These are phyloP conservation scores for Phytopythium aichiense DNA, from an alignment of 352 stramenopile genomes.

Conservation along the genomic window DNA sequence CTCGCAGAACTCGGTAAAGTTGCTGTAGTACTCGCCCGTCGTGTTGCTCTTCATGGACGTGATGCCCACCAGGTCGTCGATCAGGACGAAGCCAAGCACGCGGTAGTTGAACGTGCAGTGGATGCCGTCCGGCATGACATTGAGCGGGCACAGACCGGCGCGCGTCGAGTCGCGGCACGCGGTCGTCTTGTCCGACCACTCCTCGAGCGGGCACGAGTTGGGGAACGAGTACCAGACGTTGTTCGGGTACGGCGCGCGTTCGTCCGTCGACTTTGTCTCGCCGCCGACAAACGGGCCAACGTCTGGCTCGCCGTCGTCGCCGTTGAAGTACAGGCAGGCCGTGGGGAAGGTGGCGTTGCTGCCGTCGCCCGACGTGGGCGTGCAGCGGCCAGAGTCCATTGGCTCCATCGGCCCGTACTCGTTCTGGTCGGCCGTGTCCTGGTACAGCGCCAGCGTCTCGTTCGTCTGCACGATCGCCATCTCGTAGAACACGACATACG, in stretches of 20 bases:
- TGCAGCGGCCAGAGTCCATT: conserved; percentile 66
- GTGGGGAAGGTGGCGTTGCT: conserved; percentile 32
- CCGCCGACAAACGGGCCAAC: conserved; percentile 65
- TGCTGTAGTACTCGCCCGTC: conserved; percentile 21
- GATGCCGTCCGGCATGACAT: conserved; percentile 34
- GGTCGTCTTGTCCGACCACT: conserved; percentile 20
- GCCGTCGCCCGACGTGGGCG: conserved; percentile 22
- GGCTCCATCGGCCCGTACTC: conserved; percentile 67
- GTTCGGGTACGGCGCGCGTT: conserved; percentile 37
- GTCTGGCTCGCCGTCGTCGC: conserved; percentile 48
- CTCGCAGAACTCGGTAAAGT: conserved; percentile 45
- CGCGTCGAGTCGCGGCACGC: conserved; percentile 20
- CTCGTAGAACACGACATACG: conserved; percentile 78
- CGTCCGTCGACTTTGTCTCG: conserved; percentile 29
- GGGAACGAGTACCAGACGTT: conserved; percentile 71
- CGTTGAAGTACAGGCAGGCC: conserved; percentile 66
- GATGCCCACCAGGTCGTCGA: conserved; percentile 58
- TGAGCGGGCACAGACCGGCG: conserved; percentile 33
- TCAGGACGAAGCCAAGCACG: conserved; percentile 35
- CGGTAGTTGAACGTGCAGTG: conserved; percentile 39
- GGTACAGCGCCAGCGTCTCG: conserved; percentile 51
- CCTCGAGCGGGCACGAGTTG: conserved; percentile 45
- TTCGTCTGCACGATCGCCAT: conserved; percentile 59
- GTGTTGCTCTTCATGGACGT: conserved; percentile 29
- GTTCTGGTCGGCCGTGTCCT: conserved; percentile 44